These are phyloP conservation scores for Fusarium agapanthi DNA, from an alignment of 2,329 filamentous ascomycete genomes.

Conservation along the genomic window DNA sequence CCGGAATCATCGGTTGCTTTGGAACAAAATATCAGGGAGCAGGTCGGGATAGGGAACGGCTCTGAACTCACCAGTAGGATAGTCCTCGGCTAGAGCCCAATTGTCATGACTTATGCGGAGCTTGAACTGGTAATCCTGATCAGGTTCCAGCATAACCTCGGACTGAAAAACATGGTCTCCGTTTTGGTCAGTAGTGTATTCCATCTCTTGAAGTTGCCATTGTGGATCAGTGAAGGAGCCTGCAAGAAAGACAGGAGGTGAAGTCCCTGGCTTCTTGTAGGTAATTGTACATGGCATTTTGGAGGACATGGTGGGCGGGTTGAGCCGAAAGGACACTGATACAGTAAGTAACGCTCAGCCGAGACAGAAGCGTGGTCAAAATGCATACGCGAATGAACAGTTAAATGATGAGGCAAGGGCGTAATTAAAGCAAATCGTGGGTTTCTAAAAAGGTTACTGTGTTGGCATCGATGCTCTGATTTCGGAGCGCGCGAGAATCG, in stretches of 20 bases:
- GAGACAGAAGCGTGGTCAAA: neutral
- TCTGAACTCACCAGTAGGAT: slow-evolving; percentile 62
- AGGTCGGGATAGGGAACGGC: neutral
- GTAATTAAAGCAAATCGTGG: neutral
- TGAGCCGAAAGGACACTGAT: neutral
- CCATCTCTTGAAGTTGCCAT: slow-evolving; percentile 76
- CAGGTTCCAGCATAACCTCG: slow-evolving; percentile 61
- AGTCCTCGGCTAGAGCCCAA: slow-evolving; percentile 72
- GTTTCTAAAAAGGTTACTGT: slow-evolving; percentile 1
- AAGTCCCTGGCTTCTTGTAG: slow-evolving; percentile 66
- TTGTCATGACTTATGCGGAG: slow-evolving; percentile 73
- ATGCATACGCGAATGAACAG: neutral
- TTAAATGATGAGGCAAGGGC: neutral
- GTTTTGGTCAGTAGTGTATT: slow-evolving; percentile 57
- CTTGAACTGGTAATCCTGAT: slow-evolving; percentile 76
- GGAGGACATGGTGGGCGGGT: slow-evolving; percentile 16
- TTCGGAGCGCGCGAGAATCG: slow-evolving; percentile 26
- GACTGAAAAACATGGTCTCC: slow-evolving; percentile 68
- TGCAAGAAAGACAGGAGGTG: slow-evolving; percentile 75
- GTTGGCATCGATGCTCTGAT: slow-evolving; percentile 19
- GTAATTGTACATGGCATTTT: slow-evolving; percentile 63
- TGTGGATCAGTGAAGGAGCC: slow-evolving; percentile 72
- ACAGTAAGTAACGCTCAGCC: neutral
- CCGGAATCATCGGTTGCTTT: slow-evolving; percentile 54
- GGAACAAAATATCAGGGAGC: slow-evolving; percentile 2